Percentiles rank a stretch among this genome's conserved stretches.
Evolutionary conservation across 805 yeast genomes (phyloP).

Genomic region (Tetrapisispora arboricola): DNA sequence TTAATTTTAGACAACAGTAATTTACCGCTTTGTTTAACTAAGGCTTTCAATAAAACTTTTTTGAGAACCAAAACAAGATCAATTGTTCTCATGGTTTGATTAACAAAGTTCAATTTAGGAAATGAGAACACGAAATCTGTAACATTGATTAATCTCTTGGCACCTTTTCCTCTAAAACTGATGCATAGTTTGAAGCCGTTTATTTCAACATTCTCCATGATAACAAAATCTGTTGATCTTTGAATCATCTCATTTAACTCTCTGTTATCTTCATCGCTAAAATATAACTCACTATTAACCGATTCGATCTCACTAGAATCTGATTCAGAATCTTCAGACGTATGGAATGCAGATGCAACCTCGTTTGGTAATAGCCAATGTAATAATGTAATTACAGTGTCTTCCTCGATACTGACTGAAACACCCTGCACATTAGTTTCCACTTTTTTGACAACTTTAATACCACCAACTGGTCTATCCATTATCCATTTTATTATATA

Average conservation of each 20-base stretch:
- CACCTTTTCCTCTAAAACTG: constrained; percentile 69
- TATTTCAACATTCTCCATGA: constrained; percentile 49
- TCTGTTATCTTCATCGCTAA: constrained; percentile 8
- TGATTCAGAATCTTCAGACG: not conserved
- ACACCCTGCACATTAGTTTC: constrained; percentile 55
- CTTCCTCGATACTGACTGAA: constrained; percentile 62
- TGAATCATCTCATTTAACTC: constrained; percentile 56
- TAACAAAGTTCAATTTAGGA: constrained; percentile 49
- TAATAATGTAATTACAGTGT: constrained; percentile 51
- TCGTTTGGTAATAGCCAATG: constrained; percentile 59
- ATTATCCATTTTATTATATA: constrained; percentile 59
- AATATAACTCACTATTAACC: not conserved
- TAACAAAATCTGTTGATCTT: constrained; percentile 64
- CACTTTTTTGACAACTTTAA: constrained; percentile 62
- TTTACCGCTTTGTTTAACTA: constrained; percentile 61
- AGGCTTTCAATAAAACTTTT: constrained; percentile 48
- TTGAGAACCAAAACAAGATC: constrained; percentile 57
- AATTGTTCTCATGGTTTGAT: constrained; percentile 60
- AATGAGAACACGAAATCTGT: constrained; percentile 57
- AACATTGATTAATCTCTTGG: constrained; percentile 61
- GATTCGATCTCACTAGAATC: not conserved
- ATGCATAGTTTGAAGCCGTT: constrained; percentile 47
- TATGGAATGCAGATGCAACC: constrained; percentile 7
- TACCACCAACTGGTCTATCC: constrained; percentile 84
- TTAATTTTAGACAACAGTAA: constrained; percentile 67